Evolutionary conservation across 495 filamentous ascomycete species (phyloP).

Genomic region (Mytilinidion resinicola): DNA sequence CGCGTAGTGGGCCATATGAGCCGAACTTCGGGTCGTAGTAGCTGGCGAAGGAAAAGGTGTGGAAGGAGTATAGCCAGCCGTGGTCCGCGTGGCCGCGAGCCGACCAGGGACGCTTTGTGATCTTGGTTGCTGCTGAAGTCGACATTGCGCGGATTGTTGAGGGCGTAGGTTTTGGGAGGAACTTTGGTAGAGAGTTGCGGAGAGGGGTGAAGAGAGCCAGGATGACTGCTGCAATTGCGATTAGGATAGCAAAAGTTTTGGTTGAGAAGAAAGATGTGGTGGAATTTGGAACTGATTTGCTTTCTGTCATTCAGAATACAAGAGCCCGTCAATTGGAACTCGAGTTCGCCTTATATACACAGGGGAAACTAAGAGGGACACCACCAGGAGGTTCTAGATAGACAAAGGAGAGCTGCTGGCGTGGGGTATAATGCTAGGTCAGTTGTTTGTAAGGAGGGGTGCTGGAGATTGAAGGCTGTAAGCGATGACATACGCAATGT

Average conservation of each 20-base stretch:
- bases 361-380: not conserved
- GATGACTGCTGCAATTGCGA: constrained; percentile 30
- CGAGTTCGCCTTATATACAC: constrained; percentile 12
- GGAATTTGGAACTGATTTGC: constrained; percentile 4
- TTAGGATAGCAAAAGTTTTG: constrained; percentile 11
- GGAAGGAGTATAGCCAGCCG: constrained; percentile 79
- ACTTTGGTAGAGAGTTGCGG: constrained; percentile 18
- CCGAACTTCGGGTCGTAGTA: constrained; percentile 62
- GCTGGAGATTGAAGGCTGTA: not conserved
- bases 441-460: not conserved
- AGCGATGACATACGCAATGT: not conserved
- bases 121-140: constrained; percentile 13
- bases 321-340: not conserved
- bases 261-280: not conserved
- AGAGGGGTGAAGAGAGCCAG: constrained; percentile 34
- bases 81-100: constrained; percentile 68
- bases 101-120: constrained; percentile 38
- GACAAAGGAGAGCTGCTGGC: not conserved
- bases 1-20: constrained; percentile 64
- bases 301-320: constrained; percentile 22
- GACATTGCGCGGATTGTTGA: constrained; percentile 28
- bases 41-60: constrained; percentile 72
- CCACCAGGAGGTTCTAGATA: constrained; percentile 1
- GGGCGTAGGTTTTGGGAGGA: constrained; percentile 7
- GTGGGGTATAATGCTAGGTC: not conserved